phyloP scores from a whole-genome alignment of 306 rosid genomes.

The Lathyrus aphaca region DNA sequence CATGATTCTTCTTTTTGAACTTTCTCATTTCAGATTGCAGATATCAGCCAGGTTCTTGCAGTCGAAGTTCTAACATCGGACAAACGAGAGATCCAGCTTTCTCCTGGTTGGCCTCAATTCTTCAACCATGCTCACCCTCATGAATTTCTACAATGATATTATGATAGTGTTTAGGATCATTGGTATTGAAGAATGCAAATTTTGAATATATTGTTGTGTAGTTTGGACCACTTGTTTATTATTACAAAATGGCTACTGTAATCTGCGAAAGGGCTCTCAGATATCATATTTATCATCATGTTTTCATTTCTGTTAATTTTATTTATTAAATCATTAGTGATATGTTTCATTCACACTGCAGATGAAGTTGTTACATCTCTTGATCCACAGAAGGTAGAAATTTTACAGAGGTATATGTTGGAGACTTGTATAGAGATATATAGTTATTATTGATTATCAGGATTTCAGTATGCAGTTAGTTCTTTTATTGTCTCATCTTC shows the following conservation, averaged over 20 bases:
- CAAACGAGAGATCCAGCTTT: slow-evolving; percentile 66
- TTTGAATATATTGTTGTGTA: slow-evolving; percentile 29
- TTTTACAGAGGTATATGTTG: slow-evolving; percentile 72
- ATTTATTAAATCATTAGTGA: slow-evolving; percentile 25
- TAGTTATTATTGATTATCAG: slow-evolving; percentile 30
- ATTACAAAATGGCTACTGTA: slow-evolving; percentile 19
- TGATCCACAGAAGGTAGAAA: slow-evolving; percentile 89
- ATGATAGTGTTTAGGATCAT: slow-evolving; percentile 31
- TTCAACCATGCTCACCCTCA: slow-evolving; percentile 32
- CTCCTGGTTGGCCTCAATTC: slow-evolving; percentile 70
- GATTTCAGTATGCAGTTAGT: slow-evolving; percentile 30
- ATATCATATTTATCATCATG: slow-evolving; percentile 15
- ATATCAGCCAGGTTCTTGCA: slow-evolving; percentile 81
- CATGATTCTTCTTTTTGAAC: slow-evolving; percentile 39
- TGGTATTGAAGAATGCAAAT: slow-evolving; percentile 28
- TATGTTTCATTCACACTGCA: slow-evolving; percentile 48
- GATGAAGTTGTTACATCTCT: slow-evolving; percentile 84
- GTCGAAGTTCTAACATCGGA: slow-evolving; percentile 81
- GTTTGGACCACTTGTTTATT: slow-evolving; percentile 30
- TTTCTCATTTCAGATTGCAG: slow-evolving; percentile 71
- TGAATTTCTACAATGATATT: slow-evolving; percentile 23
- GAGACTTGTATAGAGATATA: slow-evolving; percentile 27
- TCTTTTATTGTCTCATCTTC: slow-evolving; percentile 3
- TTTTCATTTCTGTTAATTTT: slow-evolving; percentile 34
- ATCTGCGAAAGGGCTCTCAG: slow-evolving; percentile 29